A percentile compares a stretch with the other conserved stretches of the same genome.
Evolutionary conservation across 2,329 filamentous ascomycete species (phyloP).

Genomic region (Phyllosticta citribraziliensis): DNA sequence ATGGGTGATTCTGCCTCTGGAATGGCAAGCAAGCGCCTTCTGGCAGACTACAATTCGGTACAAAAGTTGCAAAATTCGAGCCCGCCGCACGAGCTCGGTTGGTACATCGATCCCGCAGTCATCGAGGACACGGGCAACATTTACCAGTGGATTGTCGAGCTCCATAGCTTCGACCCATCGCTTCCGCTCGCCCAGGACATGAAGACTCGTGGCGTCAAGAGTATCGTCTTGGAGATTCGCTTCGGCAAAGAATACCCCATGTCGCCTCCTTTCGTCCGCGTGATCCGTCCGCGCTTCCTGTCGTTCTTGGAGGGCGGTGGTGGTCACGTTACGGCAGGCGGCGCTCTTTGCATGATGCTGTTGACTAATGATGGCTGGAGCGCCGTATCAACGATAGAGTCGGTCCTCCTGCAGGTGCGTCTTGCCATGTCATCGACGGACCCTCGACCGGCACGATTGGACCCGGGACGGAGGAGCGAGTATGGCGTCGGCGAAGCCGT

Average conservation of each 20-base stretch:
- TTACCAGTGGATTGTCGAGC: constrained; percentile 85
- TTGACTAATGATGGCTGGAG: constrained; percentile 79
- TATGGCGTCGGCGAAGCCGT: constrained; percentile 65
- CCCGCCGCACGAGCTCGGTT: constrained; percentile 60
- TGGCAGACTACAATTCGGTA: constrained; percentile 54
- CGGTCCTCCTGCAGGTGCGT: constrained; percentile 69
- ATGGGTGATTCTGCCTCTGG: constrained; percentile 51
- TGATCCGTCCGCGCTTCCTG: constrained; percentile 71
- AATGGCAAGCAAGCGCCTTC: constrained; percentile 51
- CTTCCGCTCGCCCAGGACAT: constrained; percentile 69
- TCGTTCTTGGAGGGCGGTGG: constrained; percentile 64
- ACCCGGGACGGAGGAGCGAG: constrained; percentile 29
- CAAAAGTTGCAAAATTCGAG: constrained; percentile 53
- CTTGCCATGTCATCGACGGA: constrained; percentile 63
- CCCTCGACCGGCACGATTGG: constrained; percentile 62
- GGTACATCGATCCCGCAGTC: constrained; percentile 63
- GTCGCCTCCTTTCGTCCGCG: constrained; percentile 72
- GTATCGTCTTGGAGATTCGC: constrained; percentile 71
- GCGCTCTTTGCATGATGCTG: constrained; percentile 76
- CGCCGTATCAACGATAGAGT: constrained; percentile 63
- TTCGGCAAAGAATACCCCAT: constrained; percentile 70
- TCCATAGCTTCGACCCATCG: constrained; percentile 66
- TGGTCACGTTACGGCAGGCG: constrained; percentile 75
- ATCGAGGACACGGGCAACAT: constrained; percentile 58
- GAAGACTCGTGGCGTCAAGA: constrained; percentile 49